These are phyloP conservation scores for Sicyos baderoa DNA, from an alignment of 306 rosid species.

Conservation along the genomic window DNA sequence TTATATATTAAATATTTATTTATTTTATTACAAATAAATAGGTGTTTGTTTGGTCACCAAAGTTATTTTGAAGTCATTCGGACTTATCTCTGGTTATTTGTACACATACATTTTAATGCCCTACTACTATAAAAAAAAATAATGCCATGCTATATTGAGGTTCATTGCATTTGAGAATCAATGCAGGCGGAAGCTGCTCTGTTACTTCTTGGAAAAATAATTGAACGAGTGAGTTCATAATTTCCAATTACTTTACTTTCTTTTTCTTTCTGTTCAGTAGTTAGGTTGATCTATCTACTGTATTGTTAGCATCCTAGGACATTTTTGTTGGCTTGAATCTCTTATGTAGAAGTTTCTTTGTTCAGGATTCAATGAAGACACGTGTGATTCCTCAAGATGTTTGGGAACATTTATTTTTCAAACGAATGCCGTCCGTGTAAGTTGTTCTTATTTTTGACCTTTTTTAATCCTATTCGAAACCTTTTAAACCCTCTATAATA, in stretches of 20 bases:
- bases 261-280: conserved; percentile 5
- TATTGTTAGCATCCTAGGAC: not conserved
- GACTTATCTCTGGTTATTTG: not conserved
- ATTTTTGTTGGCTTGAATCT: conserved; percentile 4
- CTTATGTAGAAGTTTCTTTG: conserved; percentile 28
- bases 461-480: not conserved
- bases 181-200: conserved; percentile 83
- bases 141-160: not conserved
- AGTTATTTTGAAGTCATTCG: conserved; percentile 8
- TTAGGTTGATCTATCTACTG: conserved; percentile 8
- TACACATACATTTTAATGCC: not conserved
- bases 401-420: conserved; percentile 83
- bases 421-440: conserved; percentile 63
- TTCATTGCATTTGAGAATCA: conserved; percentile 13
- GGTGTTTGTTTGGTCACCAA: conserved; percentile 10
- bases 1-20: not conserved
- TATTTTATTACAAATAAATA: not conserved
- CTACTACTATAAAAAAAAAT: not conserved
- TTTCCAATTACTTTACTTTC: conserved; percentile 8
- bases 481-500: not conserved
- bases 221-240: conserved; percentile 58
- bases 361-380: conserved; percentile 53
- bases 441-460: conserved; percentile 19
- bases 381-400: conserved; percentile 73
- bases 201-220: conserved; percentile 67